Base-by-base conservation (phyloP, 2,329 filamentous ascomycete species). In the Emmonsia crescens region DNA sequence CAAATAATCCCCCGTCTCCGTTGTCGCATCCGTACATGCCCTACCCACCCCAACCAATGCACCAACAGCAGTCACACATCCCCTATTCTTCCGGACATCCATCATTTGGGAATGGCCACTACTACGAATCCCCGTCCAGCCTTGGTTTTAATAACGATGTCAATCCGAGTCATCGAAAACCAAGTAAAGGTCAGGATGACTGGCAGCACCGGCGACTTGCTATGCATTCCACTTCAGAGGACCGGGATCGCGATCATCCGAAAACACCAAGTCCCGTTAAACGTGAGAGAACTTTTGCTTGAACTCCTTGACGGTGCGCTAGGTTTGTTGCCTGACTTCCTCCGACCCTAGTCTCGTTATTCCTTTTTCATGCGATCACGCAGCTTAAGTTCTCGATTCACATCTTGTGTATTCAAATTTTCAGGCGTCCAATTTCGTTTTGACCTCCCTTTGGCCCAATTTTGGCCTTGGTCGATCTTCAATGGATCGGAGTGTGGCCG, bases 191-290 rank as follows among this genome's bases (percentile, higher is more conserved):
- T 12, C 65, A 72, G 27, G 54, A 66, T 70, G 67, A 65, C 2
- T 71, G 75, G 29, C 68, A 72, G 42, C 67, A 69, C 2, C 67
- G 67, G 14, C 64, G 65, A 2, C 70, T 71, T 64, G 68, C 70
- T 33, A 72, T 72, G 60, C 68, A 61, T 69, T 56, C 72, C 66
- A 1, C 72, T 70, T 46, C 70, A 71, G 48, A 72, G 65, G 54
- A 72, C 70, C 24, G 70, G 70, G 44, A 68, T 70, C 4, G 69
- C 71, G 49, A 65, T 12, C 70, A 74, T 51, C 62, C 72, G 56
- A 72, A 72, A n/a, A 74, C 72, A 1, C 74, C 75, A 19, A 75
- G 73, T 63, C 74, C 75, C 3, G 66, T 68, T 1, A 75, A 75
- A 63, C 67, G 72, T 16, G 60, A 61, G 36, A 63, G 67, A 51